Evolutionary conservation across 345 rosid genomes (phyloP), one percentile per base, ranked within the genome.

Genomic region (Mercurialis annua): DNA sequence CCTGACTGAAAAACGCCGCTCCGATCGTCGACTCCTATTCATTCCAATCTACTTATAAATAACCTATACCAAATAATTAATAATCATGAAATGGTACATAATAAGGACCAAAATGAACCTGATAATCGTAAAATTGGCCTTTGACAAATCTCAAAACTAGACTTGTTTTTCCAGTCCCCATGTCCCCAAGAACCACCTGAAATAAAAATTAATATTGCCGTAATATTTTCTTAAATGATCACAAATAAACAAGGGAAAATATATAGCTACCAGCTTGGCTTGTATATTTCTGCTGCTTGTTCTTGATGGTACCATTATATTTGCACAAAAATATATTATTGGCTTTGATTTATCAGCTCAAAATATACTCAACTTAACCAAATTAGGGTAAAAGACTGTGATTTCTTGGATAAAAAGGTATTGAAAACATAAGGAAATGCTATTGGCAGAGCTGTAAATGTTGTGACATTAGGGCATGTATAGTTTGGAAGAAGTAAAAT

Each of bases 181-280:
- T 82, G 80, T 87, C 96, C 74, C 96, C 96, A 10, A 89, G 84
- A 65, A 89, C 83, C 18, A 89, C 96, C 92, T 89, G 82, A 1
- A 27, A 70, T n/a, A 59, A 65, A 64, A 38, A 62, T 55, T 29
- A 8, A 40, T 16, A 44, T 12, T 42, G 33, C 29, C 49, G 27
- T 26, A 43, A 36, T 36, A 5, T 38, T 20, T 59, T 59, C 15
- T 12, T 59, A 11, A 1, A 14, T 40, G 44, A 8, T 36, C 10
- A 55, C 1, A 43, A 17, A 6, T 8, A 26, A 62, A 67, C 46
- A 71, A 78, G 50, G 75, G 80, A 65, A 80, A 76, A n/a, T 74
- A 81, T 85, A 74, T 89, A 84, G 88, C 90, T 79, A 89, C 96
- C 96, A 89, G 92, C 82, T 89, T 89, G 81, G 92, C 92, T 80